Base-by-base conservation (phyloP, 495 filamentous ascomycete species). In the Apodospora peruviana region DNA sequence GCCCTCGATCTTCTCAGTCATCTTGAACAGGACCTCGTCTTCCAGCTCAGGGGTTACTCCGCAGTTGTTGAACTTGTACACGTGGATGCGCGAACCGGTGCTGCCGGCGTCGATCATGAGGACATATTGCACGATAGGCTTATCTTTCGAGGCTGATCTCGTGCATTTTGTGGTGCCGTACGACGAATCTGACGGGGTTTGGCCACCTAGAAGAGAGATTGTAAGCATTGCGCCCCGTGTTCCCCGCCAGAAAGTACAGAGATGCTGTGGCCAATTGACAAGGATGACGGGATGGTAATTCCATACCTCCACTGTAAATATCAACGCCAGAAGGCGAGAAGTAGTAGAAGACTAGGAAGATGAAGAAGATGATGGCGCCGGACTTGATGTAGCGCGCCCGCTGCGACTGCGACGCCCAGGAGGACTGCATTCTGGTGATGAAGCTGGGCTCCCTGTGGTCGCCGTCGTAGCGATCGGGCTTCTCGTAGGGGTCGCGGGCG, bases 11-110 rank as follows among this genome's bases (percentile, higher is more conserved):
- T 85, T 87, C 58, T 83, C 79, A 16, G 90, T 96, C 82, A 86
- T 84, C 72, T 94, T 81, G 65, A 98, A 98, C 18, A 65, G 52
- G 23, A 84, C 75, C 63, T 98, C 93, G 57, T 82, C 73, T 63
- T 98, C 93, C 16, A 98, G 78, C 70, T 97, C 93, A n/a, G 93
- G 93, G 18, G 91, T 90, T 29, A 85, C 65, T 43, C 90, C 94
- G 72, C 93, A 98, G 74, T 97, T 98, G 74, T 96, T 98, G 80
- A 98, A 98, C 51, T 85, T 84, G 73, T 96, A 98, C 46, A 97
- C 91, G 70, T 98, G 93, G 61, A 98, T 96, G 46, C 93, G 87
- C 51, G 93, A 97, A 49, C 93, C 93, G 35, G 91, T 96, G 70
- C 91, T 96, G 47, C 93, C 93, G 32, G 93, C 93, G 74, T 98